Evolutionary conservation across 805 yeast species (phyloP).

Genomic region (Sugiyamaella americana): DNA sequence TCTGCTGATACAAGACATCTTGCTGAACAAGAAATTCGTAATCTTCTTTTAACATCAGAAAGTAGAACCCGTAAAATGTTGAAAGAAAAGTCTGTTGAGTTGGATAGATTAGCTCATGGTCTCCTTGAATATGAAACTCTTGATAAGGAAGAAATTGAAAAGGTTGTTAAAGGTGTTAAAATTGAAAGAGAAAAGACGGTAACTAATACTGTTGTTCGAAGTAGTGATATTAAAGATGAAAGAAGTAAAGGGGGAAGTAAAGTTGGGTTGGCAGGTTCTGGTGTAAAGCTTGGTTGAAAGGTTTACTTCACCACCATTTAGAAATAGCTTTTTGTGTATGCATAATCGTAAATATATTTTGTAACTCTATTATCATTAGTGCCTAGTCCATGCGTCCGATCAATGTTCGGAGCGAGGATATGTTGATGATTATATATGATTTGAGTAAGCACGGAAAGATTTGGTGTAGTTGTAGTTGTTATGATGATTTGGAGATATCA

Average conservation of each 20-base stretch:
- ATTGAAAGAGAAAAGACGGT: slow-evolving; percentile 61
- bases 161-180: slow-evolving; percentile 72
- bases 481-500: too few relatives aligned
- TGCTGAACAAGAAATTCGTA: slow-evolving; percentile 90
- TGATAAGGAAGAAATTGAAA: slow-evolving; percentile 84
- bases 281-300: slow-evolving; percentile 1
- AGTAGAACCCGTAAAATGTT: slow-evolving; percentile 69
- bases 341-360: too few relatives aligned
- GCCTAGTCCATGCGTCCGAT: too few relatives aligned
- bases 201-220: slow-evolving; percentile 68
- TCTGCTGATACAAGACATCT: slow-evolving; percentile 78
- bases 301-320: too few relatives aligned
- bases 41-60: slow-evolving; percentile 67
- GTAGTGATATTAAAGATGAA: slow-evolving; percentile 29
- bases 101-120: slow-evolving; percentile 86
- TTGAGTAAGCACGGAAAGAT: too few relatives aligned
- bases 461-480: too few relatives aligned
- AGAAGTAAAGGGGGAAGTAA: slow-evolving; percentile 17
- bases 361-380: too few relatives aligned
- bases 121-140: slow-evolving; percentile 92
- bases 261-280: not conserved
- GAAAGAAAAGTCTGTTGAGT: slow-evolving; percentile 55
- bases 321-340: too few relatives aligned
- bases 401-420: too few relatives aligned
- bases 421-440: too few relatives aligned